Conservation (phyloP, 164 flowering plant genomes). For the Brasenia schreberi region DNA sequence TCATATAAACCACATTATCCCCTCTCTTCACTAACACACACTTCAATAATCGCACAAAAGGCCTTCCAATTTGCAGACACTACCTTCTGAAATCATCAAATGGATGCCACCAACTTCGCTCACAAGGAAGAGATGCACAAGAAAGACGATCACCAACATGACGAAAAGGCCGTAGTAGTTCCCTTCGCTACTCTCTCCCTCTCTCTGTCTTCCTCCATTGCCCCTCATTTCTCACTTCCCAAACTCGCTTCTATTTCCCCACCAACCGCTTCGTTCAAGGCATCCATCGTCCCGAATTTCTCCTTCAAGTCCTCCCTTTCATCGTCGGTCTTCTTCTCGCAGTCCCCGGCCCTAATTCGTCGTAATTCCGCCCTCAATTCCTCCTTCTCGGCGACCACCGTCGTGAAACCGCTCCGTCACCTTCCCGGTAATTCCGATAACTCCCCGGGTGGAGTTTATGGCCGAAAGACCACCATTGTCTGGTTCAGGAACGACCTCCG, state of each 20-base stretch:
- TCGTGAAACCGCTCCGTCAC: constrained; percentile 37
- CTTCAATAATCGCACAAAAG: not conserved
- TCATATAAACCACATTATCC: not conserved
- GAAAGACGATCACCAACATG: not conserved
- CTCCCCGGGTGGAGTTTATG: constrained; percentile 51
- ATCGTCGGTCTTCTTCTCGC: not conserved
- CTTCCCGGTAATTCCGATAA: constrained; percentile 57
- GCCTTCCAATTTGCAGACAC: not conserved
- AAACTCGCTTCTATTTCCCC: not conserved
- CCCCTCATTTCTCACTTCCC: not conserved
- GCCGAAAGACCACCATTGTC: constrained; percentile 66
- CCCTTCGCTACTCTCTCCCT: not conserved
- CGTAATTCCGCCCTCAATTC: constrained; percentile 32
- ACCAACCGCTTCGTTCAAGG: not conserved
- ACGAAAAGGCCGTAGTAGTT: not conserved
- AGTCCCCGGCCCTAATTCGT: constrained; percentile 1
- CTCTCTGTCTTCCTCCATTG: not conserved
- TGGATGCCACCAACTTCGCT: not conserved
- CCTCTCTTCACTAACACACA: not conserved
- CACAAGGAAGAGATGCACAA: not conserved
- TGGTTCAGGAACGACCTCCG: constrained; percentile 92
- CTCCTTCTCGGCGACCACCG: constrained; percentile 47
- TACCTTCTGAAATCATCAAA: not conserved
- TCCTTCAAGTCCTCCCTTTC: constrained; percentile 19
- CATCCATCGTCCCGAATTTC: constrained; percentile 24